Conservation (phyloP, 2,329 filamentous ascomycete species). For the Aspergillus ochraceus region DNA sequence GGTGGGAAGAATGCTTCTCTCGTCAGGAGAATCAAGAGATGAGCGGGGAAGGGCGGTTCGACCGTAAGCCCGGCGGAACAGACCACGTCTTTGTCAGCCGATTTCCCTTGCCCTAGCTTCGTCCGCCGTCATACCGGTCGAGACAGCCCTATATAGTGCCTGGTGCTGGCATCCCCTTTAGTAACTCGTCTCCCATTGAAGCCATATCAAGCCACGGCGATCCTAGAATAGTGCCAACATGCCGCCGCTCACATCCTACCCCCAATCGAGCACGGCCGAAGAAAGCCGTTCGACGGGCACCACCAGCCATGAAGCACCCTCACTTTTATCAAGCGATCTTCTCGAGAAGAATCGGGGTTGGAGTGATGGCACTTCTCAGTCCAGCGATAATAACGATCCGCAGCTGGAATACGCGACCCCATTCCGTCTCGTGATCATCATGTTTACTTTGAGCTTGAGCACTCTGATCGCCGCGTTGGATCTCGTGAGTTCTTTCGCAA, state of each 20-base stretch:
- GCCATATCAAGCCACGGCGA: neutral
- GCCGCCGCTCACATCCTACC: no score
- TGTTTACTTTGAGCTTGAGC: neutral
- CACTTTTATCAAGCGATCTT: neutral
- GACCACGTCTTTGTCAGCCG: neutral
- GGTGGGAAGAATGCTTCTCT: neutral
- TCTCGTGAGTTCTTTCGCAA: neutral
- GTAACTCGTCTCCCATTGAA: no score
- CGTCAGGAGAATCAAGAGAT: no score
- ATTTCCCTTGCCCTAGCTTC: neutral
- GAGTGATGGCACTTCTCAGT: neutral
- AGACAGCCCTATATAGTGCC: neutral
- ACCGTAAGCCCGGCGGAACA: neutral
- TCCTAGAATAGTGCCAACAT: no score
- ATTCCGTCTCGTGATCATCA: neutral
- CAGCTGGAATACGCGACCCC: neutral
- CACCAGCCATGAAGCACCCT: no score
- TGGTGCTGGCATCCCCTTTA: neutral
- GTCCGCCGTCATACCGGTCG: neutral
- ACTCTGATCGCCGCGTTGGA: neutral
- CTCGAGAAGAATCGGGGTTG: neutral
- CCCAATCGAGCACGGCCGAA: no score
- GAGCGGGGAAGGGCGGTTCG: neutral
- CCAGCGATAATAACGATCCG: neutral
- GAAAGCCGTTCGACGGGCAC: no score